Conservation (phyloP, 2,329 filamentous ascomycete species). For the Leptographium lundbergii region DNA sequence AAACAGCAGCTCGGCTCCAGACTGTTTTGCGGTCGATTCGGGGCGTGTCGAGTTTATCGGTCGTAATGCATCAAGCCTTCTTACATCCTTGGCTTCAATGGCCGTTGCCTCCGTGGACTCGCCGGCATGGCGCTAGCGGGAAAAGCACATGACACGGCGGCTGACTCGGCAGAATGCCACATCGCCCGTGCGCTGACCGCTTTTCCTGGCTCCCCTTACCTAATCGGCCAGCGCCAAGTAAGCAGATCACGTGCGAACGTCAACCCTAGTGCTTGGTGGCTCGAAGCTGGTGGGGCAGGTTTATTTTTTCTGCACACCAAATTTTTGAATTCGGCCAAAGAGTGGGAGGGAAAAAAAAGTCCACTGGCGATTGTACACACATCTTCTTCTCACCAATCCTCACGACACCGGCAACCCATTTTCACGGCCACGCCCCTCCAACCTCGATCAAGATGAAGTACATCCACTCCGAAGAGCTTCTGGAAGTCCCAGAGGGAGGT, state of each 20-base stretch:
- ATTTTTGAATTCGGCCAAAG: conserved; percentile 3
- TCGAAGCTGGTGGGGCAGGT: background rate
- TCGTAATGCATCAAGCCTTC: background rate
- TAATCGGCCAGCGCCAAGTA: background rate
- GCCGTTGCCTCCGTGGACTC: conserved; percentile 1
- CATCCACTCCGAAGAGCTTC: conserved; percentile 95
- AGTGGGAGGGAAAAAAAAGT: conserved; percentile 5
- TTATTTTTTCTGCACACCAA: conserved; percentile 8
- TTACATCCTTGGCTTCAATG: background rate
- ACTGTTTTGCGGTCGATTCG: background rate
- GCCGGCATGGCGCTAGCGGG: background rate
- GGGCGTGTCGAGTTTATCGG: background rate
- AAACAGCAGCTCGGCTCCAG: background rate
- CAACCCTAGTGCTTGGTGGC: conserved; percentile 3
- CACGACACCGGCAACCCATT: conserved; percentile 12
- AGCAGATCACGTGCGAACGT: background rate
- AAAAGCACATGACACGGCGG: conserved; percentile 1
- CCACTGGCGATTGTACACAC: background rate
- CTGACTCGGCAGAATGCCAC: conserved; percentile 1
- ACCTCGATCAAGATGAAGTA: conserved; percentile 83
- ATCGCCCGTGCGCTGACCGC: background rate
- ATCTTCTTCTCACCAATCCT: conserved; percentile 4
- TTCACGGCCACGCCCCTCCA: conserved; percentile 31
- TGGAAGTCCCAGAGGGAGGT: conserved; percentile 95
- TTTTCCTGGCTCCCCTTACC: background rate